Conservation (phyloP, 176 grass and related monocot species). For the Canna indica region DNA sequence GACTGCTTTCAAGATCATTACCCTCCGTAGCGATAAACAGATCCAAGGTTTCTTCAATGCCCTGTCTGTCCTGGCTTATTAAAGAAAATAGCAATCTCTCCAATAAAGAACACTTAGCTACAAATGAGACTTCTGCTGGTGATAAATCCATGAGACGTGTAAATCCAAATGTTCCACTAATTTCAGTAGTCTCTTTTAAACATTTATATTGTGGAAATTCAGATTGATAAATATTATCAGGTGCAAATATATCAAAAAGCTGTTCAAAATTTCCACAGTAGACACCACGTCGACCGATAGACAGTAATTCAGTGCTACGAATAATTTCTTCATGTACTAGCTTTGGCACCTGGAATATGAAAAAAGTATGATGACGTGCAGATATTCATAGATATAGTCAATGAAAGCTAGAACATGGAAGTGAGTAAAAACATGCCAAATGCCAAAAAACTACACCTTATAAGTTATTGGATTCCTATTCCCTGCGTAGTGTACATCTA, state of each 20-base stretch:
- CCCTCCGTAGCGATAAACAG: slow-evolving; percentile 55
- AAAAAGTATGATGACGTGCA: slow-evolving; percentile 13
- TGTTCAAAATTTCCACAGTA: slow-evolving; percentile 42
- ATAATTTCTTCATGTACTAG: slow-evolving; percentile 68
- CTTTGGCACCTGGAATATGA: slow-evolving; percentile 69
- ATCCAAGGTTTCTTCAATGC: slow-evolving; percentile 54
- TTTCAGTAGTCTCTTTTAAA: slow-evolving; percentile 25
- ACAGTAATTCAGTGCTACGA: slow-evolving; percentile 28
- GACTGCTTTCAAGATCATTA: slow-evolving; percentile 36
- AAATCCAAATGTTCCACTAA: slow-evolving; percentile 69
- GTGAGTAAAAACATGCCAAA: neutral
- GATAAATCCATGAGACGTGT: slow-evolving; percentile 58
- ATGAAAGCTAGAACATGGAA: neutral
- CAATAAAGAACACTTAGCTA: slow-evolving; percentile 56
- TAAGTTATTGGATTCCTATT: slow-evolving; percentile 80
- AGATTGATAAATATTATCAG: slow-evolving; percentile 51
- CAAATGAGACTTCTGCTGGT: slow-evolving; percentile 73
- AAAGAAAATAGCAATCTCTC: slow-evolving; percentile 60
- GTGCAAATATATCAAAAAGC: slow-evolving; percentile 89
- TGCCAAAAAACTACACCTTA: slow-evolving; percentile 30
- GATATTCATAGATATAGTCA: slow-evolving; percentile 10
- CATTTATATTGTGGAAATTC: slow-evolving; percentile 37
- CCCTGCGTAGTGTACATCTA: slow-evolving; percentile 87
- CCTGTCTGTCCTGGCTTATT: slow-evolving; percentile 33
- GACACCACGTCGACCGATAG: slow-evolving; percentile 34